These are phyloP conservation scores for Trypanosoma theileri DNA, from an alignment of 208 protist genomes.

Conservation along the genomic window DNA sequence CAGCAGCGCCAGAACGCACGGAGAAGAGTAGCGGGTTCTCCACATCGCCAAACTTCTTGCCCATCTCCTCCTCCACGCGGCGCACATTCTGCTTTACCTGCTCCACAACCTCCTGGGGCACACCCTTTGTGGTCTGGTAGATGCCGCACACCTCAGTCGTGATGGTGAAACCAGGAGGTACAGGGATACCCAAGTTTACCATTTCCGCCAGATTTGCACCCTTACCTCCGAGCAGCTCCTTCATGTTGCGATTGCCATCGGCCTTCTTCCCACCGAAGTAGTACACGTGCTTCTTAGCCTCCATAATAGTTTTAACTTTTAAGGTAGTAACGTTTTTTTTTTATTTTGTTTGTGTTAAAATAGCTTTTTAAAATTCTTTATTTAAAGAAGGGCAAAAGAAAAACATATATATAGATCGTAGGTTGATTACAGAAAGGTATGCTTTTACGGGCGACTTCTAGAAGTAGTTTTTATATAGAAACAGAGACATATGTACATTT, in stretches of 20 bases:
- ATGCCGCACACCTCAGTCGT: slow-evolving; percentile 86
- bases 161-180: slow-evolving; percentile 94
- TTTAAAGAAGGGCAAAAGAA: slow-evolving; percentile 5
- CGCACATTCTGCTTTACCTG: slow-evolving; percentile 72
- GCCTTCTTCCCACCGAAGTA: slow-evolving; percentile 77
- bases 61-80: slow-evolving; percentile 84
- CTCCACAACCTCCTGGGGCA: slow-evolving; percentile 54
- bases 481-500: no score
- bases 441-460: background rate
- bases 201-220: slow-evolving; percentile 93
- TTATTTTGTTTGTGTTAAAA: slow-evolving; percentile 16
- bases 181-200: slow-evolving; percentile 90
- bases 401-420: slow-evolving; percentile 4
- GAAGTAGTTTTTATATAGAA: no score
- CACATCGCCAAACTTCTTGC: slow-evolving; percentile 76
- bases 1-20: slow-evolving; percentile 91
- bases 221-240: slow-evolving; percentile 93
- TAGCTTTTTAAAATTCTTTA: background rate
- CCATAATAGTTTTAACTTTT: slow-evolving; percentile 30
- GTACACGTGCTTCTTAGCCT: slow-evolving; percentile 72
- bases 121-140: slow-evolving; percentile 64
- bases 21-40: slow-evolving; percentile 92
- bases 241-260: slow-evolving; percentile 85
- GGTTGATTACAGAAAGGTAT: slow-evolving; percentile 1
- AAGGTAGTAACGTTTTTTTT: background rate